phyloP scores from a whole-genome alignment of 345 rosid species.

The Populus ilicifolia region DNA sequence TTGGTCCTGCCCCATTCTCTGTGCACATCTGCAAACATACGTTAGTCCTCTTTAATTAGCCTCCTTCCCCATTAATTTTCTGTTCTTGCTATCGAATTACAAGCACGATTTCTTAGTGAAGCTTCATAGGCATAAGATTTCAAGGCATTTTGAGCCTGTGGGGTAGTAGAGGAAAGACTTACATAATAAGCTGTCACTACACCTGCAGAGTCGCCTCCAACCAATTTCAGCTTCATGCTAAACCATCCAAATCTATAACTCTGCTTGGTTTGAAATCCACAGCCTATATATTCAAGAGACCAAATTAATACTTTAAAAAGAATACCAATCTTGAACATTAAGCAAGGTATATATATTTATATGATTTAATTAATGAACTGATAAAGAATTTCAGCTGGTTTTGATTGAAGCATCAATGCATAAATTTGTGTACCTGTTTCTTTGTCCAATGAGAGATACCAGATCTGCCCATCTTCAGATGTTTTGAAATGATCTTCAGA shows the following conservation, averaged over 20 bases:
- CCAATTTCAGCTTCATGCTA: conserved; percentile 92
- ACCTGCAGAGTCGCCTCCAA: conserved; percentile 95
- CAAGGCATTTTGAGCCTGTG: not conserved
- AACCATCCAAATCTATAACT: conserved; percentile 95
- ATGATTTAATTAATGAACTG: not conserved
- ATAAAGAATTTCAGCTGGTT: not conserved
- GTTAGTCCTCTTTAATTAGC: not conserved
- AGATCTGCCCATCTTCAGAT: conserved; percentile 92
- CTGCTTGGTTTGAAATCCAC: conserved; percentile 94
- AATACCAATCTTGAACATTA: not conserved
- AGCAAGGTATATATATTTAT: not conserved
- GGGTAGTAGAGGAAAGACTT: conserved; percentile 7
- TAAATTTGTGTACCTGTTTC: conserved; percentile 59
- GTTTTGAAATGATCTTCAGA: conserved; percentile 86
- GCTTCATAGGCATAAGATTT: too few species aligned
- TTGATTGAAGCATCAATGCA: not conserved
- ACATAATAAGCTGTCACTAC: conserved; percentile 96
- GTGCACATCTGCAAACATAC: conserved; percentile 69
- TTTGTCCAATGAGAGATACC: conserved; percentile 87
- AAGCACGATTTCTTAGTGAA: not conserved
- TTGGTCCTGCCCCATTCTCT: conserved; percentile 89
- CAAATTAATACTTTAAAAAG: not conserved
- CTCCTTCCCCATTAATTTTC: not conserved
- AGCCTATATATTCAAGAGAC: conserved; percentile 41
- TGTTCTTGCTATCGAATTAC: not conserved